Base-by-base conservation (phyloP, 2,329 filamentous ascomycete genomes). In the Claviceps maximensis region DNA sequence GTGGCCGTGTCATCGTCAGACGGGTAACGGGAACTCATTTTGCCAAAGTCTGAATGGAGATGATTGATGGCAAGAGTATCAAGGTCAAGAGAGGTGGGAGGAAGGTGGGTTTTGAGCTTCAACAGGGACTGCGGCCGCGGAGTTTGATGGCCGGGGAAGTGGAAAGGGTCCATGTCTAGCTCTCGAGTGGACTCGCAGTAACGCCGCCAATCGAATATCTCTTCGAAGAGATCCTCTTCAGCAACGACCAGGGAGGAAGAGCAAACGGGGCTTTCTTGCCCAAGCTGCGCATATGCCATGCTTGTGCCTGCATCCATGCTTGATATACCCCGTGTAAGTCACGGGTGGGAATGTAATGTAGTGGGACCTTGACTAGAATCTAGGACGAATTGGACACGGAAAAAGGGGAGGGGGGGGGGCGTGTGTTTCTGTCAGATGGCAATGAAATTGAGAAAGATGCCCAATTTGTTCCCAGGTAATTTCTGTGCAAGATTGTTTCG, bases 321-420 rank as follows among this genome's bases (percentile, higher is more conserved):
- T 67, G 67, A 65, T 55, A 47, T 52, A 33, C 63, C 65, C 61
- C 62, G 66, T 69, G 62, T 69, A 69, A 68, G 68, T 69, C 68
- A 45, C 15, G 45, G 27, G 27, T n/a, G 44, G n/a, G 27, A 69
- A 65, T 65, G 62, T 62, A 41, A 65, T 63, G 63, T 68, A 66
- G 68, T 70, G 68, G 68, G 69, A 70, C 68, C 67, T 68, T 66
- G 52, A 63, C 62, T 65, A 59, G 58, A 58, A 63, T 58, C 57
- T 55, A 59, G 61, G 65, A 61, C 65, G 64, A 67, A 67, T 63
- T 65, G 65, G 65, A 64, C 59, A 65, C 60, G 61, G 63, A 61
- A 29, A 31, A 33, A 33, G 4, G 15, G 45, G 17, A 21, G 17
- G 27, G 15, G 45, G 9, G 15, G 15, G 36, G 64, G 63, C 36